Base-by-base conservation (phyloP, 306 rosid species). In the Bauhinia variegata region DNA sequence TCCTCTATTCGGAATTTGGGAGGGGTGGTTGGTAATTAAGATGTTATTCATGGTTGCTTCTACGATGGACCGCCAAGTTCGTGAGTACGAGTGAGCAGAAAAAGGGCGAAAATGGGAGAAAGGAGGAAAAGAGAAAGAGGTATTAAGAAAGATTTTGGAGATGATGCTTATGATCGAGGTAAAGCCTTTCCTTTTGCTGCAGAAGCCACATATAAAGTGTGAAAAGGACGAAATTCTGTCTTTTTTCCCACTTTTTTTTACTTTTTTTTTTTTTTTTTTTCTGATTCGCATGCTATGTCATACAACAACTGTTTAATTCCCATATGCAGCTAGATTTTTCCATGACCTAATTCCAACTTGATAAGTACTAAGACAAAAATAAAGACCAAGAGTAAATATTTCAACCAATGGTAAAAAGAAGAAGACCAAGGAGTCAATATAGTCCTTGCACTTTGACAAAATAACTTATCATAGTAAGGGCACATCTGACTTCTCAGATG, bases 171-270 rank as follows among this genome's bases (percentile, higher is more conserved):
- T 47, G 81, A 62, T 55, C 48, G 72, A 60, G 28, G 28, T 23
- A 54, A 57, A 41, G 42, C 31, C 3, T 31, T 44, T 77, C 50
- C 73, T 63, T 64, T 70, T 34, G 68, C n/a, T 3, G 17, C 49
- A 58, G 43, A 9, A 51, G 41, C 15, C 11, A 39, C 72, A 48
- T n/a, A 49, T 37, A 63, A 37, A 56, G 44, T 49, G 39, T 70
- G 17, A 57, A 48, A 76, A 64, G 73, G 63, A 70, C 52, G 48
- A 51, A 76, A 69, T 64, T 31, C 52, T 57, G 49, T 69, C 71
- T 75, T 54, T 38, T 23, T 56, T 75, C 32, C n/a, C 0, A 42
- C 10, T 31, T 54, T 75, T 67, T 59, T 30, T 11, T 19, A 0
- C 9, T 6, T 3, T 36, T 3, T 2, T 70, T 47, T 52, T 5